A percentile compares a stretch with the other conserved stretches of the same genome.
Conservation (phyloP, 1,284 basidiomycete species). For the Boletus sp. region DNA sequence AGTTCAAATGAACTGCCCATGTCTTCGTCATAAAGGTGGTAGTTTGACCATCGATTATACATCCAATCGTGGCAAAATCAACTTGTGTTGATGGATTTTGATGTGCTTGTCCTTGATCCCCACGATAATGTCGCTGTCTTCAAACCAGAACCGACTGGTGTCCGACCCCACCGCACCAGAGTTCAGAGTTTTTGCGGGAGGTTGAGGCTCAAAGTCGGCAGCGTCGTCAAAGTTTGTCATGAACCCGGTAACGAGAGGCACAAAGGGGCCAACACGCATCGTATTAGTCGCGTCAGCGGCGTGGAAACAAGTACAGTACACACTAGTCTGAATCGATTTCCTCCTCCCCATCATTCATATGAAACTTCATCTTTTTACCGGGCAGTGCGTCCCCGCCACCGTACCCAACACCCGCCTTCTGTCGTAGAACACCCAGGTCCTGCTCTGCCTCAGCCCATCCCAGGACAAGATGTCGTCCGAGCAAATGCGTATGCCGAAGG, state of each 20-base stretch:
- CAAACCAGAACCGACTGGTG: slow-evolving; percentile 24
- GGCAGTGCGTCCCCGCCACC: slow-evolving; percentile 65
- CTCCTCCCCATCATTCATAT: slow-evolving; percentile 37
- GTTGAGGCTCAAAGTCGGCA: background rate
- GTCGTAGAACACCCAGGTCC: slow-evolving; percentile 70
- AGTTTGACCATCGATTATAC: slow-evolving; percentile 24
- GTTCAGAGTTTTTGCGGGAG: background rate
- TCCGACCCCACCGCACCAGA: background rate
- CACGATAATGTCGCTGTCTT: slow-evolving; percentile 33
- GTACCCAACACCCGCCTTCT: slow-evolving; percentile 75
- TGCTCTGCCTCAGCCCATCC: slow-evolving; percentile 85
- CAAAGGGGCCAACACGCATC: background rate
- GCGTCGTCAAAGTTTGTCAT: background rate
- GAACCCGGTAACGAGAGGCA: too few relatives aligned
- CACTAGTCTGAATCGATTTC: slow-evolving; percentile 23
- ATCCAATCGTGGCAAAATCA: slow-evolving; percentile 31
- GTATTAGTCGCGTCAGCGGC: too few relatives aligned
- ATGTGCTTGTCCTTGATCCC: slow-evolving; percentile 18
- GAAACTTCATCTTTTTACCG: slow-evolving; percentile 66
- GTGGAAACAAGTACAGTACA: background rate
- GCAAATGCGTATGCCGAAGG: slow-evolving; percentile 90
- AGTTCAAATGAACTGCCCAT: slow-evolving; percentile 23
- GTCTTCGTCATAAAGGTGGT: background rate
- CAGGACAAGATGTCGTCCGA: slow-evolving; percentile 91
- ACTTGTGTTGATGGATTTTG: slow-evolving; percentile 22